Percentiles rank a stretch among this genome's conserved stretches.
phyloP scores from a whole-genome alignment of 805 yeast genomes.

The Kuraishia capsulata region DNA sequence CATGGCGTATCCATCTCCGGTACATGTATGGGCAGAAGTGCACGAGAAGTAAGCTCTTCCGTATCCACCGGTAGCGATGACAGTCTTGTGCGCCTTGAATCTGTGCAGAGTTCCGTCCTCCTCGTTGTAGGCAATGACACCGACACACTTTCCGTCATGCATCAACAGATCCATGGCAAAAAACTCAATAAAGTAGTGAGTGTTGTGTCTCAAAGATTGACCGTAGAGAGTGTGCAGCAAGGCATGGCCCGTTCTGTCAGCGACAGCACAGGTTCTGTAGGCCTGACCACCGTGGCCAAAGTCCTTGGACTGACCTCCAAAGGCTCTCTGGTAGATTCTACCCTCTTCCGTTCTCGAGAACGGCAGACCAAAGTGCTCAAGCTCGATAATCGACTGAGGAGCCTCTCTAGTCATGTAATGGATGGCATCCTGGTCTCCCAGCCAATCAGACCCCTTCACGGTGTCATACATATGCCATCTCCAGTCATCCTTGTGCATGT shows the following conservation, averaged over 20 bases:
- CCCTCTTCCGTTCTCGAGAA: constrained; percentile 96
- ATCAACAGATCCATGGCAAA: constrained; percentile 90
- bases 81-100: constrained; percentile 94
- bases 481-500: constrained; percentile 98
- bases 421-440: constrained; percentile 98
- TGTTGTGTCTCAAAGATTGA: constrained; percentile 92
- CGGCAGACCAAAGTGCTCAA: constrained; percentile 98
- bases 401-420: constrained; percentile 99
- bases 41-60: constrained; percentile 98
- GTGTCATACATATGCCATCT: constrained; percentile 99
- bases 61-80: constrained; percentile 97
- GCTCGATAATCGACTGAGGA: constrained; percentile 88
- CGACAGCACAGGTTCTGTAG: constrained; percentile 98
- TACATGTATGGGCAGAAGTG: constrained; percentile 99
- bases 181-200: constrained; percentile 96
- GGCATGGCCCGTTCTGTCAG: constrained; percentile 98
- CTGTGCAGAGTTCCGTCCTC: constrained; percentile 98
- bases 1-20: constrained; percentile 99
- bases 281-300: constrained; percentile 99
- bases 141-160: constrained; percentile 94
- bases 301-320: constrained; percentile 95
- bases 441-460: constrained; percentile 98
- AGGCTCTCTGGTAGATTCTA: constrained; percentile 95
- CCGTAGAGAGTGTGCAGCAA: constrained; percentile 92
- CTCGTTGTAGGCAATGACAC: constrained; percentile 95